Evolutionary conservation across 2,329 filamentous ascomycete genomes (phyloP), one percentile per base, ranked within the genome.

Genomic region (Calonectria ilicicola): DNA sequence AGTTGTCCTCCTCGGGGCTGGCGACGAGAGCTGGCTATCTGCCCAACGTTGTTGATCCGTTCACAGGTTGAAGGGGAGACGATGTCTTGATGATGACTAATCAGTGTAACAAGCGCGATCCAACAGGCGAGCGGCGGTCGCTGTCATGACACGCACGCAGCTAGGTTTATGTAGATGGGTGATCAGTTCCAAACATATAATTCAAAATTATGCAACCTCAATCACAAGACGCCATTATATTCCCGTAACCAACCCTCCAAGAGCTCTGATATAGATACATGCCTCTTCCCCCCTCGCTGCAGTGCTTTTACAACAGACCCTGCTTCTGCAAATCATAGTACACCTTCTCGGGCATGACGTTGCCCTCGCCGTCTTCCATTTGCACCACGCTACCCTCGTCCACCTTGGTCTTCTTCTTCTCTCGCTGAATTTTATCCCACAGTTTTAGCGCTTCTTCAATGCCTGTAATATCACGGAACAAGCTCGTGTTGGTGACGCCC

Each of bases 311-410:
- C 76, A 97, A 86, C 81, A 98, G 87, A 40, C 96, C 96, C 83
- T 98, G 95, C 86, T 97, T 98, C 84, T 95, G 94, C 84, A 98
- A 85, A 89, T 99, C 97, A 77, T 96, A 93, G 84, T 98, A 99
- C 67, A 99, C 96, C 89, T 98, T 98, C 86, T 98, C 95, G 0
- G 97, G 97, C 97, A 99, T 99, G 70, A 99, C 97, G 80, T 99
- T 98, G 58, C 97, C 97, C 82, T 98, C 94, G 0, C 92, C 94
- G 83, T 99, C 97, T 87, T 99, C 97, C 97, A 99, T 99, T 87
- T 99, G 95, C 63, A 98, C 95, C 12, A 99, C 91, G 72, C 93
- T 95, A 46, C 96, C 95, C 53, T 94, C 93, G 74, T 93, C 92
- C 1, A 93, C 88, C 82, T 92, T 93, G 75, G 92, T 91, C 83